A percentile compares a stretch with the other conserved stretches of the same genome.
These are phyloP conservation scores for Saccharum officinarum DNA, from an alignment of 176 grass and related monocot species.

Conservation along the genomic window DNA sequence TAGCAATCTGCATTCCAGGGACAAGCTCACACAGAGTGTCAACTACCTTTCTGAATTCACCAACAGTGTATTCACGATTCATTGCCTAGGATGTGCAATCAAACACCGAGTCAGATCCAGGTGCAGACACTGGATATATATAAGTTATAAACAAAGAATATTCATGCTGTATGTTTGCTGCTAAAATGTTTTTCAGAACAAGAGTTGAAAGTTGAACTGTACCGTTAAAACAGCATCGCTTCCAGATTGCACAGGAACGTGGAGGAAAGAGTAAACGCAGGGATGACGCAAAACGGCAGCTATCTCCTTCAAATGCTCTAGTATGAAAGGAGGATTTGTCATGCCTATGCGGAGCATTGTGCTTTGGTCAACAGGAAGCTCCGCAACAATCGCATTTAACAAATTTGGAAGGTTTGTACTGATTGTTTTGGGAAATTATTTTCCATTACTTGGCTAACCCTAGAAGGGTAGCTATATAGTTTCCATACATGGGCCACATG, in stretches of 20 bases:
- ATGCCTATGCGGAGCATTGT: conserved; percentile 97
- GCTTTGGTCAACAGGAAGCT: conserved; percentile 85
- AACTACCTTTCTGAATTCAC: conserved; percentile 82
- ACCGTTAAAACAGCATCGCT: conserved; percentile 84
- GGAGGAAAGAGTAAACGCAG: conserved; percentile 89
- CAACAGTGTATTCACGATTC: conserved; percentile 86
- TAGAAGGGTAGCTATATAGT: too few species aligned
- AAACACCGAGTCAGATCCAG: background rate
- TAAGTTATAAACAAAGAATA: background rate
- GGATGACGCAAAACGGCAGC: conserved; percentile 79
- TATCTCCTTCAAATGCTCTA: conserved; percentile 99
- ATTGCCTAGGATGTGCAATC: conserved; percentile 63
- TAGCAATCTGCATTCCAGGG: conserved; percentile 74
- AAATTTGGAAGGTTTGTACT: conserved; percentile 88
- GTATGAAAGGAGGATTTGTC: conserved; percentile 97
- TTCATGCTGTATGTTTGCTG: background rate
- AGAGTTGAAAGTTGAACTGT: conserved; percentile 29
- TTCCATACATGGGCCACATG: too few species aligned
- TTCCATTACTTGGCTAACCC: too few species aligned
- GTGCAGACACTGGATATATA: background rate
- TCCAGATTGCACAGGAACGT: conserved; percentile 94
- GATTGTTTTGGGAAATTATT: too few species aligned
- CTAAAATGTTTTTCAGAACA: background rate
- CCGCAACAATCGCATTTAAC: conserved; percentile 76
- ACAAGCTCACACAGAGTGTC: conserved; percentile 86